A percentile compares a stretch with the other conserved stretches of the same genome.
Evolutionary conservation across 1,284 basidiomycete genomes (phyloP).

Genomic region (Porodaedalea pini): DNA sequence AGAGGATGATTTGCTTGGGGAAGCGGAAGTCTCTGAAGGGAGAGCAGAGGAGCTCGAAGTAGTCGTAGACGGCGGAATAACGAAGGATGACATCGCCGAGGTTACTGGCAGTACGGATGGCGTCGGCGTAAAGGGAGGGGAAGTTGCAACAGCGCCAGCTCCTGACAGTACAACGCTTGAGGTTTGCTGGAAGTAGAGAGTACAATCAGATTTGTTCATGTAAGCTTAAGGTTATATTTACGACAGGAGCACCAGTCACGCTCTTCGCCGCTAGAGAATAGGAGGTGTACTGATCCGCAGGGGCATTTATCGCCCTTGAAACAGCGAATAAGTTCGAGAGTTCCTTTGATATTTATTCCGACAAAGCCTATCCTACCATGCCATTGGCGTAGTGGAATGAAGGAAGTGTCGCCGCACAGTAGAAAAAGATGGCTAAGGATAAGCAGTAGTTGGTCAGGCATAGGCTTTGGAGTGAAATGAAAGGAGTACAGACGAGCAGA

Average conservation of each 20-base stretch:
- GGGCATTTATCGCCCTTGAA: slow-evolving; percentile 15
- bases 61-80: not conserved
- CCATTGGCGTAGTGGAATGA: slow-evolving; percentile 14
- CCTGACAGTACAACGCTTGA: slow-evolving; percentile 3
- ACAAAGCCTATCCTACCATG: slow-evolving; percentile 15
- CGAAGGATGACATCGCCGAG: not conserved
- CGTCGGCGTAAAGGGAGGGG: slow-evolving; percentile 10
- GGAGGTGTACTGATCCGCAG: slow-evolving; percentile 8
- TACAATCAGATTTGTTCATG: not conserved
- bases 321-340: not conserved
- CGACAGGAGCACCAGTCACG: slow-evolving; percentile 7
- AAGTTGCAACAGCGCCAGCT: slow-evolving; percentile 13
- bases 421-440: slow-evolving; percentile 15
- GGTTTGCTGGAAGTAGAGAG: not conserved
- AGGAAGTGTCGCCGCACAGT: slow-evolving; percentile 10
- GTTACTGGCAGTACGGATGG: not conserved
- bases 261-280: slow-evolving; percentile 12
- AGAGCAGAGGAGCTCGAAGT: not conserved
- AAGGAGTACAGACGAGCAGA: slow-evolving; percentile 12
- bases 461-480: not conserved
- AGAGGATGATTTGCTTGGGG: not conserved
- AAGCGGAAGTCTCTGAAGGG: not conserved
- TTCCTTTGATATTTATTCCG: not conserved
- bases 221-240: not conserved
- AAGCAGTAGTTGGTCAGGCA: not conserved